phyloP scores from a whole-genome alignment of 768 basidiomycete genomes.

The Hericium alpestre region DNA sequence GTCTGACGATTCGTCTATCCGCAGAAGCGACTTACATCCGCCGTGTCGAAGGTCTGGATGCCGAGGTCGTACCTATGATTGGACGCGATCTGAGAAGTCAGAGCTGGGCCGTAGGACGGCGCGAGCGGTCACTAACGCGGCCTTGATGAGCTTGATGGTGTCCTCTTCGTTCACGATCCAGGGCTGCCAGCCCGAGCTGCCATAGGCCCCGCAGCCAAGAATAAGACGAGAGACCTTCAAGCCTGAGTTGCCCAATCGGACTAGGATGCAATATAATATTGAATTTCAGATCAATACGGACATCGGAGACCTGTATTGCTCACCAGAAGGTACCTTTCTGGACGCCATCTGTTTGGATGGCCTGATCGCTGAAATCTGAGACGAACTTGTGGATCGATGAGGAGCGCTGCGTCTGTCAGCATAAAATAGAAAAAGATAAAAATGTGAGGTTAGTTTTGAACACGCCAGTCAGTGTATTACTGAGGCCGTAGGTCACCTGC shows the following conservation, averaged over 20 bases:
- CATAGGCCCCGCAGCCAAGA: slow-evolving; percentile 21
- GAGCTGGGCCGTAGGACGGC: background rate
- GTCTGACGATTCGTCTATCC: background rate
- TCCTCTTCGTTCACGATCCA: slow-evolving; percentile 31
- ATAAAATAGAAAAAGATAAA: too few species aligned
- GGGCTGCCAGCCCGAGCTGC: slow-evolving; percentile 11
- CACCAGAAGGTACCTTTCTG: too few species aligned
- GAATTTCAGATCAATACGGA: too few species aligned
- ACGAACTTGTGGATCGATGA: too few species aligned
- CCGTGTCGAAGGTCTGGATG: slow-evolving; percentile 22
- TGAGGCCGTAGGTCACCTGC: too few species aligned
- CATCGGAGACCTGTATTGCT: too few species aligned
- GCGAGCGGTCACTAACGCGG: slow-evolving; percentile 11
- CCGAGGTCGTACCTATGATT: slow-evolving; percentile 12
- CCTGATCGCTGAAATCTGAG: too few species aligned
- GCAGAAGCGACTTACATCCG: slow-evolving; percentile 7
- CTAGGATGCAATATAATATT: background rate
- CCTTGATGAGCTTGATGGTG: slow-evolving; percentile 28
- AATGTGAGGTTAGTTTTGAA: too few species aligned
- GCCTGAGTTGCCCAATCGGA: background rate
- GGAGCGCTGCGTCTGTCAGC: too few species aligned
- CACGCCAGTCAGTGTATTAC: too few species aligned
- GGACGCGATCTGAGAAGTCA: background rate
- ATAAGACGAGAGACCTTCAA: slow-evolving; percentile 5
- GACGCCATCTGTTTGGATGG: too few species aligned